phyloP scores from a whole-genome alignment of 768 basidiomycete genomes.

The Brasilioporus rufonigricans region DNA sequence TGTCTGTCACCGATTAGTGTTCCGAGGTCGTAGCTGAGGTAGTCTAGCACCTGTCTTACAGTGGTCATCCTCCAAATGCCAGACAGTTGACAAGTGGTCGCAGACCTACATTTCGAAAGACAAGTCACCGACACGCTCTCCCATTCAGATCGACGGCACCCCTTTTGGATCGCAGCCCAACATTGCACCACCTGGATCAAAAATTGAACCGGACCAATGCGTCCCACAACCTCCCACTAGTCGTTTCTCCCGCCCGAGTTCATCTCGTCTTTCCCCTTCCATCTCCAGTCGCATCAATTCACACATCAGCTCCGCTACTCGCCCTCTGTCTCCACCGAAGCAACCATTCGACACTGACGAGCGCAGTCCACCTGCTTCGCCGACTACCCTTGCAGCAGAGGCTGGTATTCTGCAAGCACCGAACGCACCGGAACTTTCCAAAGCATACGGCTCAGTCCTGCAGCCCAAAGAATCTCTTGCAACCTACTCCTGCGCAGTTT shows the following conservation, averaged over 20 bases:
- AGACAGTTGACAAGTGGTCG: slow-evolving; percentile 69
- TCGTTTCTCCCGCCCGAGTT: slow-evolving; percentile 51
- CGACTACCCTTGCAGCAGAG: slow-evolving; percentile 50
- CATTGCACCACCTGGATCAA: slow-evolving; percentile 6
- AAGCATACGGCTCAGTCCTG: slow-evolving; percentile 82
- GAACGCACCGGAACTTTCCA: slow-evolving; percentile 63
- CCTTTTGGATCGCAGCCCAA: slow-evolving; percentile 12
- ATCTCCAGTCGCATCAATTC: slow-evolving; percentile 52
- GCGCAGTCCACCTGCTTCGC: slow-evolving; percentile 24
- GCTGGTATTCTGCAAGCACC: slow-evolving; percentile 61
- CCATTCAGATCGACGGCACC: slow-evolving; percentile 21
- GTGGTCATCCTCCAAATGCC: slow-evolving; percentile 48
- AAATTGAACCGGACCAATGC: slow-evolving; percentile 2
- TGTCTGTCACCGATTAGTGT: slow-evolving; percentile 31
- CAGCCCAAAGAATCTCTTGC: slow-evolving; percentile 75
- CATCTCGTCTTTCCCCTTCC: slow-evolving; percentile 31
- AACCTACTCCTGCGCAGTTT: slow-evolving; percentile 66
- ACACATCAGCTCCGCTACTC: slow-evolving; percentile 55
- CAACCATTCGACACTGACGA: slow-evolving; percentile 26
- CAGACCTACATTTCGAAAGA: slow-evolving; percentile 69
- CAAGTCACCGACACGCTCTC: slow-evolving; percentile 42
- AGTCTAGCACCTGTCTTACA: slow-evolving; percentile 62
- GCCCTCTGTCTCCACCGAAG: slow-evolving; percentile 60
- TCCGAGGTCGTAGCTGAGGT: slow-evolving; percentile 13
- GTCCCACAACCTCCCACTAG: slow-evolving; percentile 19